A percentile compares a stretch with the other conserved stretches of the same genome.
Conservation (phyloP, 768 basidiomycete species). For the Leccinellum albellum region DNA sequence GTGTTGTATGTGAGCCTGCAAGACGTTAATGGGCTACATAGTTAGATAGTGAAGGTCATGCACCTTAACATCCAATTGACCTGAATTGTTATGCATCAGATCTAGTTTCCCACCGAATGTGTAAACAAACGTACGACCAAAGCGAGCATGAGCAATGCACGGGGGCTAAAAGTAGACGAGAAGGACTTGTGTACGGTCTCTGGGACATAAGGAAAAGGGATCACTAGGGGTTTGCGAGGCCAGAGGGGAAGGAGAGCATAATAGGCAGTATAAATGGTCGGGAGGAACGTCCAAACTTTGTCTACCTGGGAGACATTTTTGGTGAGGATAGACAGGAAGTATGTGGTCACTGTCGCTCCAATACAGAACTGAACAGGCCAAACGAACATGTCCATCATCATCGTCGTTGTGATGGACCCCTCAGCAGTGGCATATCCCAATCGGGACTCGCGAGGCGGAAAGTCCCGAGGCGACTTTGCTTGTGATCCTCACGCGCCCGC, state of each 20-base stretch:
- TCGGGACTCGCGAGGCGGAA: too few relatives aligned
- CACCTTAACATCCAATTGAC: conserved; percentile 61
- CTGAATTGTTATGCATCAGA: conserved; percentile 21
- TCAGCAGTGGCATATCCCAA: too few relatives aligned
- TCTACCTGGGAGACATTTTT: conserved; percentile 87
- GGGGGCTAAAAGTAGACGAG: conserved; percentile 55
- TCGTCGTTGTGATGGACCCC: not conserved
- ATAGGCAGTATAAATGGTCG: conserved; percentile 78
- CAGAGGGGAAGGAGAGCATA: conserved; percentile 73
- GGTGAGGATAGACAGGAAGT: conserved; percentile 60
- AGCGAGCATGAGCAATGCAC: conserved; percentile 71
- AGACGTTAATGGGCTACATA: conserved; percentile 22
- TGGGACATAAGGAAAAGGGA: conserved; percentile 56
- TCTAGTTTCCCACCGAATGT: not conserved
- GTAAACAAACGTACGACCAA: conserved; percentile 46
- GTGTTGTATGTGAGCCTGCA: conserved; percentile 74
- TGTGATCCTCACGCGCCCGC: too few relatives aligned
- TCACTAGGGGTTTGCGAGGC: conserved; percentile 34
- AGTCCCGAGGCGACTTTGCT: too few relatives aligned
- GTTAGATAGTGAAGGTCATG: not conserved
- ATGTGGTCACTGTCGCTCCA: conserved; percentile 45
- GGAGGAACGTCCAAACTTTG: conserved; percentile 75
- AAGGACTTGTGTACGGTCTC: conserved; percentile 34
- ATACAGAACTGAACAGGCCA: conserved; percentile 67
- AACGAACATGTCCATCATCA: conserved; percentile 30